These are phyloP conservation scores for Casuarina equisetifolia DNA, from an alignment of 306 rosid genomes.

Conservation along the genomic window DNA sequence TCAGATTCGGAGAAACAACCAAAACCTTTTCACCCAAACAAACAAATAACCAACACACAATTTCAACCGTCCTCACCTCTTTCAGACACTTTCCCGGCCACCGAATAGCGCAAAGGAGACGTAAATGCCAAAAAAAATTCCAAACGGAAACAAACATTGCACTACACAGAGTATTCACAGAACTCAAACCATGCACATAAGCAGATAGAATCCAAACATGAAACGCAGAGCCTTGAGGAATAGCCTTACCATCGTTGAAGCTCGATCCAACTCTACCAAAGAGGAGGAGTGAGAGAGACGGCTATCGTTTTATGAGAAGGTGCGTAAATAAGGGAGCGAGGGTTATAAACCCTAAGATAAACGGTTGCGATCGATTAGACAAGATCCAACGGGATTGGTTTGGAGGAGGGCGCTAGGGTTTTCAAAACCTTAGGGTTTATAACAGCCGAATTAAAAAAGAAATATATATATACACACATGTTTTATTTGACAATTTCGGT, in stretches of 20 bases:
- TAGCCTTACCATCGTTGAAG: conserved; percentile 19
- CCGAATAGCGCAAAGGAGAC: neutral
- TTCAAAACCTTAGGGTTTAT: neutral
- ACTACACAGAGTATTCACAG: no score
- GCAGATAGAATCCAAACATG: neutral
- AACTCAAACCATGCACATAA: neutral
- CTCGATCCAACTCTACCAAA: neutral
- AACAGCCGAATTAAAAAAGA: no score
- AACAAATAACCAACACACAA: neutral
- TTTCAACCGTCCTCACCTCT: neutral
- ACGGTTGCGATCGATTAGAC: neutral
- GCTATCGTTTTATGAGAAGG: neutral
- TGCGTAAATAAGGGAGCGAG: neutral
- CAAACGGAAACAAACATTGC: neutral
- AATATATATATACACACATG: no score
- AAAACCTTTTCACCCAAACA: neutral
- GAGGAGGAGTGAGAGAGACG: neutral
- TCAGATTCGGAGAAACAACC: neutral
- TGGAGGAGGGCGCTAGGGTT: neutral
- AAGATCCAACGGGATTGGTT: neutral
- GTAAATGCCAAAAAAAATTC: neutral
- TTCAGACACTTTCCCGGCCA: neutral
- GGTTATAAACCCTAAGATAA: neutral
- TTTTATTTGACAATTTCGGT: no score
- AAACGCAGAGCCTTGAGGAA: neutral